Percentiles rank a stretch among this genome's conserved stretches.
Conservation (phyloP, 768 basidiomycete genomes). For the Phaeotremella fagi region DNA sequence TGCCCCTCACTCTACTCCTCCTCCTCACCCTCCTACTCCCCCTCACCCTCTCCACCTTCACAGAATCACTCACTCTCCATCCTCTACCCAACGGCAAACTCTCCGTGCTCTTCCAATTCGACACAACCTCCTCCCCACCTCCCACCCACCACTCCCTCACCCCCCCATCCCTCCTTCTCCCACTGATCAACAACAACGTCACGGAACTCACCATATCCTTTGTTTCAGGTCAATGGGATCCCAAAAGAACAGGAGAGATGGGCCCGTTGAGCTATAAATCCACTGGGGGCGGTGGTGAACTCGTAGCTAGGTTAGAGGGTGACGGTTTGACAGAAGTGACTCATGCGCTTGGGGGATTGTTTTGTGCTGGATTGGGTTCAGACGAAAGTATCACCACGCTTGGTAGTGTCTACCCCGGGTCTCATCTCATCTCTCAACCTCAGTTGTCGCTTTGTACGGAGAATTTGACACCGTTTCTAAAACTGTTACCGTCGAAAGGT, state of each 20-base stretch:
- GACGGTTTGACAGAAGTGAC: conserved; percentile 69
- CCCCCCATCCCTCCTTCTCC: conserved; percentile 78
- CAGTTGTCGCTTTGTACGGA: conserved; percentile 91
- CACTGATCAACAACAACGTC: conserved; percentile 76
- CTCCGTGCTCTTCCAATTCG: conserved; percentile 73
- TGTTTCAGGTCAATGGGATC: conserved; percentile 89
- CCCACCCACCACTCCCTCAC: conserved; percentile 74
- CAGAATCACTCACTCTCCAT: conserved; percentile 51
- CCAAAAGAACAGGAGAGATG: conserved; percentile 69
- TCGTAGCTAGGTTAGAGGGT: conserved; percentile 83
- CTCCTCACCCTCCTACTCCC: not conserved
- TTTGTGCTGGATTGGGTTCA: conserved; percentile 84
- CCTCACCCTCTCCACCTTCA: conserved; percentile 31
- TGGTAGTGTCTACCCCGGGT: conserved; percentile 36
- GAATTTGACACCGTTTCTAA: conserved; percentile 91
- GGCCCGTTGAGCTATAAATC: conserved; percentile 61
- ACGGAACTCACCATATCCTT: conserved; percentile 83
- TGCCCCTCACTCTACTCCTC: no score
- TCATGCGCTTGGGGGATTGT: conserved; percentile 84
- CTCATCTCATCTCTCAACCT: conserved; percentile 50
- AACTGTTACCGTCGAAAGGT: conserved; percentile 88
- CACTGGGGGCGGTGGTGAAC: conserved; percentile 78
- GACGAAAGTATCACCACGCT: conserved; percentile 30
- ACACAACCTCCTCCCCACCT: conserved; percentile 48
- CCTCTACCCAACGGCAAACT: conserved; percentile 79